Evolutionary conservation across 2,329 filamentous ascomycete species (phyloP).

Genomic region (Penicillium sp.): DNA sequence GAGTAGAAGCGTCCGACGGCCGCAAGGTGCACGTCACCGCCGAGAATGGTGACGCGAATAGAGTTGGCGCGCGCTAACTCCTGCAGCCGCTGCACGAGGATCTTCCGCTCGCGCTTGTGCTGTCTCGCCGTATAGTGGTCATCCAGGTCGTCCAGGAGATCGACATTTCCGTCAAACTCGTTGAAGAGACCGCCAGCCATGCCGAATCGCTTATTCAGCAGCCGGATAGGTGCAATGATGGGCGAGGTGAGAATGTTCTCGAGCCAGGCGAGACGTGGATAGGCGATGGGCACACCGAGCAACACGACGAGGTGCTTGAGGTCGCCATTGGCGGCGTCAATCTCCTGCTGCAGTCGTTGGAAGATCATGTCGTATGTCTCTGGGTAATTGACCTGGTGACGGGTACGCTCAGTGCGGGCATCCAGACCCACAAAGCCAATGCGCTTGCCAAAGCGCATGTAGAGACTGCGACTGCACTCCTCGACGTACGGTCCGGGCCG

Average conservation of each 20-base stretch:
- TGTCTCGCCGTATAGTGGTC: conserved; percentile 84
- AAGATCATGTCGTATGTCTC: conserved; percentile 66
- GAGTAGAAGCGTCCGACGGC: conserved; percentile 67
- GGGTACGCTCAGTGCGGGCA: conserved; percentile 72
- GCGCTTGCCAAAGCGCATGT: conserved; percentile 65
- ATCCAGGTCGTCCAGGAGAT: conserved; percentile 66
- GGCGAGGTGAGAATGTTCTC: conserved; percentile 90
- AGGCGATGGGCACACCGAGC: conserved; percentile 71
- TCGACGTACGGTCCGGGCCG: conserved; percentile 70
- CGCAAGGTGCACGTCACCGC: conserved; percentile 66
- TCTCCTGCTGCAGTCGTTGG: conserved; percentile 54
- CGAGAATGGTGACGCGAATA: conserved; percentile 63
- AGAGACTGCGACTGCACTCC: conserved; percentile 62
- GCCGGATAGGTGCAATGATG: conserved; percentile 82
- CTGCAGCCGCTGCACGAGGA: conserved; percentile 68
- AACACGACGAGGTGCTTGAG: conserved; percentile 66
- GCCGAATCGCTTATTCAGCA: conserved; percentile 88
- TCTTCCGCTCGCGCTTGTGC: conserved; percentile 84
- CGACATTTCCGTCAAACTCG: conserved; percentile 78
- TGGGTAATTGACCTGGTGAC: conserved; percentile 87
- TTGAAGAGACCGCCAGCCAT: conserved; percentile 87
- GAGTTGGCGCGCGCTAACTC: conserved; percentile 57
- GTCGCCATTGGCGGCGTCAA: conserved; percentile 53
- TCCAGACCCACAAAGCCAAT: conserved; percentile 65
- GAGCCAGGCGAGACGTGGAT: conserved; percentile 84